Evolutionary conservation across 2,329 filamentous ascomycete species (phyloP).

Genomic region (Hymenoscyphus infarciens): DNA sequence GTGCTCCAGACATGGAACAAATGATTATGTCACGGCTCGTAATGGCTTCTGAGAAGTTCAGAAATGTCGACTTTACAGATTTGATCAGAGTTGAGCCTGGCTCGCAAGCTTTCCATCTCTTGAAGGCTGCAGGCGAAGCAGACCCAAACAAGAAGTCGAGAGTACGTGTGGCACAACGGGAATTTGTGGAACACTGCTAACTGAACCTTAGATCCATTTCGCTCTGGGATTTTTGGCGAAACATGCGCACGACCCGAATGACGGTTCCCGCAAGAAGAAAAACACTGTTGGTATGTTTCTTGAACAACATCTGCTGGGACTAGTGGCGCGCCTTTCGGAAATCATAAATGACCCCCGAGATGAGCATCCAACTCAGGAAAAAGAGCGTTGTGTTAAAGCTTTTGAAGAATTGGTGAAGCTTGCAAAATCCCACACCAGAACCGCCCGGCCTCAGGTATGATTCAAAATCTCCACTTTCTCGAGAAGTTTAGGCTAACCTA

Average conservation of each 20-base stretch:
- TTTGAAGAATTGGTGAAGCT: slow-evolving; percentile 85
- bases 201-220: slow-evolving; percentile 29
- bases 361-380: slow-evolving; percentile 60
- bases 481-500: neutral
- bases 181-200: neutral
- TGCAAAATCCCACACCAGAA: slow-evolving; percentile 67
- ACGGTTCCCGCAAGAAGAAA: slow-evolving; percentile 40
- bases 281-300: slow-evolving; percentile 71
- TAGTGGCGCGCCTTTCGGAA: slow-evolving; percentile 80
- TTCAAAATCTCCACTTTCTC: neutral
- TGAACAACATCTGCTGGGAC: slow-evolving; percentile 77
- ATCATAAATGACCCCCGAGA: slow-evolving; percentile 65
- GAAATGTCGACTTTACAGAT: slow-evolving; percentile 60
- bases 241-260: slow-evolving; percentile 17
- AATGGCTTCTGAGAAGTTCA: slow-evolving; percentile 67
- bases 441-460: slow-evolving; percentile 81
- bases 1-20: slow-evolving; percentile 54
- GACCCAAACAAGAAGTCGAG: slow-evolving; percentile 52
- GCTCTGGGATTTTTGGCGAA: slow-evolving; percentile 42
- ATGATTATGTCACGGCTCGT: slow-evolving; percentile 66
- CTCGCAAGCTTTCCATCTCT: slow-evolving; percentile 71
- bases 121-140: slow-evolving; percentile 73
- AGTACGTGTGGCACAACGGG: slow-evolving; percentile 43
- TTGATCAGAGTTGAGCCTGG: slow-evolving; percentile 74
- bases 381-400: slow-evolving; percentile 72